phyloP scores from a whole-genome alignment of 768 basidiomycete genomes.

The Erythrobasidium yunnanense region DNA sequence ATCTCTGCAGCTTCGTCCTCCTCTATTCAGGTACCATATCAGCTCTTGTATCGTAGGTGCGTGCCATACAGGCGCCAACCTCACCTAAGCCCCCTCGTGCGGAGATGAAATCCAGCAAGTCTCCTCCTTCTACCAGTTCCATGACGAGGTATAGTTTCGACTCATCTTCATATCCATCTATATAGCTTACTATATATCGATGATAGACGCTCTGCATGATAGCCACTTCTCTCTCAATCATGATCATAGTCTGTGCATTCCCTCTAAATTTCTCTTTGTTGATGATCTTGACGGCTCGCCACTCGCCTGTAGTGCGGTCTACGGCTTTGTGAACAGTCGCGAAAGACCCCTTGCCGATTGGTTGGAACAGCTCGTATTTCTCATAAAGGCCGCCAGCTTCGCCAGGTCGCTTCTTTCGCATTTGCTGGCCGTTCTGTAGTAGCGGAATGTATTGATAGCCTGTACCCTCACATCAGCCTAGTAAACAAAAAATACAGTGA shows the following conservation, averaged over 20 bases:
- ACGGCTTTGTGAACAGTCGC: constrained; percentile 80
- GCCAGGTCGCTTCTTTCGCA: constrained; percentile 32
- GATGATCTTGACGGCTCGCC: constrained; percentile 84
- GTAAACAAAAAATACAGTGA: background rate
- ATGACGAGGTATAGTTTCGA: constrained; percentile 42
- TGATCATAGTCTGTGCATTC: background rate
- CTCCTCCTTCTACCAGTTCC: constrained; percentile 56
- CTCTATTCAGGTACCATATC: constrained; percentile 32
- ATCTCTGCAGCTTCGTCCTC: constrained; percentile 53
- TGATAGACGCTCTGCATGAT: constrained; percentile 54
- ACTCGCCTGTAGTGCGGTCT: constrained; percentile 56
- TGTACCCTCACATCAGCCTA: constrained; percentile 35
- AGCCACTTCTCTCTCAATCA: constrained; percentile 45
- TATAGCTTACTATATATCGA: constrained; percentile 67
- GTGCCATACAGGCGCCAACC: background rate
- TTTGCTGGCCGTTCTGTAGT: constrained; percentile 5
- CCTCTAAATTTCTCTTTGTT: constrained; percentile 28
- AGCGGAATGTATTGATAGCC: background rate
- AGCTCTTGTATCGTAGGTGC: constrained; percentile 39
- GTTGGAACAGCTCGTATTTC: constrained; percentile 42
- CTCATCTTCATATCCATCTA: constrained; percentile 63
- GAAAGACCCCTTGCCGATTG: constrained; percentile 77
- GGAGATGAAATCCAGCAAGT: constrained; percentile 61
- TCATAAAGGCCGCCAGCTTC: constrained; percentile 43
- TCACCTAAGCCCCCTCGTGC: constrained; percentile 6